Conservation (phyloP, 495 filamentous ascomycete genomes). For the Durotheca rogersii region DNA sequence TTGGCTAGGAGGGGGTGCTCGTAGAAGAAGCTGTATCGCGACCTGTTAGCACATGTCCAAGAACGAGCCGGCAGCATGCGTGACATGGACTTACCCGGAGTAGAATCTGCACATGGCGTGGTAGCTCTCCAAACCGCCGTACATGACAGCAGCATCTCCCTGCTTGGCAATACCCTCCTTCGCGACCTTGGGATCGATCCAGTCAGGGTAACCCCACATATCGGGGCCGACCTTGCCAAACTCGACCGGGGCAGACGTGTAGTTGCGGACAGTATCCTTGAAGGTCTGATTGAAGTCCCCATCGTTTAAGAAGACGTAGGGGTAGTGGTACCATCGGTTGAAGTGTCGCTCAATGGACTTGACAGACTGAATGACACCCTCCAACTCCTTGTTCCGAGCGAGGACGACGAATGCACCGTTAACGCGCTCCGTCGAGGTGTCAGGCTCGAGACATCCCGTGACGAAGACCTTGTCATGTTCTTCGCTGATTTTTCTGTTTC, state of each 20-base stretch:
- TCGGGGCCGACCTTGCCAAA: slow-evolving; percentile 89
- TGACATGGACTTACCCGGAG: slow-evolving; percentile 72
- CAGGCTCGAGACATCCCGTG: slow-evolving; percentile 76
- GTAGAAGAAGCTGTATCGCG: slow-evolving; percentile 77
- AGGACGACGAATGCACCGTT: slow-evolving; percentile 97
- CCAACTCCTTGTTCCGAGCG: slow-evolving; percentile 93
- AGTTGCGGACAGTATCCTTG: slow-evolving; percentile 83
- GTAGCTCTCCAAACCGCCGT: slow-evolving; percentile 98
- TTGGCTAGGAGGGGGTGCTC: slow-evolving; percentile 93
- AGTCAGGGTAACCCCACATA: slow-evolving; percentile 97
- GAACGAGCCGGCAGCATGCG: not conserved
- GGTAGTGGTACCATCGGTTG: slow-evolving; percentile 98
- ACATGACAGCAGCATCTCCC: slow-evolving; percentile 98
- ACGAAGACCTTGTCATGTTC: slow-evolving; percentile 95
- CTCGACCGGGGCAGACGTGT: slow-evolving; percentile 82
- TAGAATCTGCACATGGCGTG: slow-evolving; percentile 99
- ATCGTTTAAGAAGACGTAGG: slow-evolving; percentile 98
- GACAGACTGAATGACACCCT: slow-evolving; percentile 92
- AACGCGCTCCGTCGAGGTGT: slow-evolving; percentile 64
- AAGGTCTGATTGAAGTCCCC: slow-evolving; percentile 94
- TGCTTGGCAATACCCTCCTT: slow-evolving; percentile 95
- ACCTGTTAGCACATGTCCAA: slow-evolving; percentile 24
- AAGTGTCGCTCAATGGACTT: slow-evolving; percentile 99
- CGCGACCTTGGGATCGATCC: slow-evolving; percentile 89
- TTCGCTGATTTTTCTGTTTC: slow-evolving; percentile 88